A percentile compares a stretch with the other conserved stretches of the same genome.
Conservation (phyloP, 805 yeast genomes). For the Yarrowia alimentaria region DNA sequence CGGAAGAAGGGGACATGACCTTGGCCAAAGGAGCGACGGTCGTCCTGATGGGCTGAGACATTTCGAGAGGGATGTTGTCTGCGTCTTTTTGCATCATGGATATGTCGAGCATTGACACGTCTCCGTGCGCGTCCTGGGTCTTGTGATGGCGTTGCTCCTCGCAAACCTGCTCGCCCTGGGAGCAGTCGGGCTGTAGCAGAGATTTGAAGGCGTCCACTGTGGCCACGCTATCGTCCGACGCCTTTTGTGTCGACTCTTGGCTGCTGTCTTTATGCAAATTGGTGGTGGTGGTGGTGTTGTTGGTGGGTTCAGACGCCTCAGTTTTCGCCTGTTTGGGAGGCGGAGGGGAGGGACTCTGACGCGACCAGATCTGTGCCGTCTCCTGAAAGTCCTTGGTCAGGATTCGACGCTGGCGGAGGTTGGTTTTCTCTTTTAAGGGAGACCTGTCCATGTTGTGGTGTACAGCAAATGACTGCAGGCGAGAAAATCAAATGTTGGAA, state of each 20-base stretch:
- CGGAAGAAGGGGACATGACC: too few species aligned
- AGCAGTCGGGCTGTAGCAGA: conserved; percentile 10
- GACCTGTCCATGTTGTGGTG: conserved; percentile 17
- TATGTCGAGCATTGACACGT: conserved; percentile 14
- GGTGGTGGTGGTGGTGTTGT: too few species aligned
- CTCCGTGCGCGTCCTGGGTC: neutral
- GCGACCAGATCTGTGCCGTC: conserved; percentile 17
- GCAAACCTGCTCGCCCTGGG: conserved; percentile 1
- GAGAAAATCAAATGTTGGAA: conserved; percentile 14
- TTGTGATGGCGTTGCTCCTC: neutral
- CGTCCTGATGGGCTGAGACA: conserved; percentile 11
- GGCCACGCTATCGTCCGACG: conserved; percentile 5
- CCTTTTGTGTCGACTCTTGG: neutral
- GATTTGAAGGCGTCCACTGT: conserved; percentile 15
- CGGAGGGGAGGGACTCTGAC: conserved; percentile 15
- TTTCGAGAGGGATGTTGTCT: conserved; percentile 8
- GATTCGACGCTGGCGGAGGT: conserved; percentile 17
- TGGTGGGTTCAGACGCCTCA: too few species aligned
- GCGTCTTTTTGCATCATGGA: neutral
- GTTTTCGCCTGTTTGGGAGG: conserved; percentile 1
- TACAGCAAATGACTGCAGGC: too few species aligned
- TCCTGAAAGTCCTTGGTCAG: conserved; percentile 24
- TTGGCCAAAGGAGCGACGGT: too few species aligned
- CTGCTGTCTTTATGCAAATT: conserved; percentile 9
- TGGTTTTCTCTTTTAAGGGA: conserved; percentile 25